Base-by-base conservation (phyloP, 1,139 yeast genomes). In the Blastobotrys persicus region DNA sequence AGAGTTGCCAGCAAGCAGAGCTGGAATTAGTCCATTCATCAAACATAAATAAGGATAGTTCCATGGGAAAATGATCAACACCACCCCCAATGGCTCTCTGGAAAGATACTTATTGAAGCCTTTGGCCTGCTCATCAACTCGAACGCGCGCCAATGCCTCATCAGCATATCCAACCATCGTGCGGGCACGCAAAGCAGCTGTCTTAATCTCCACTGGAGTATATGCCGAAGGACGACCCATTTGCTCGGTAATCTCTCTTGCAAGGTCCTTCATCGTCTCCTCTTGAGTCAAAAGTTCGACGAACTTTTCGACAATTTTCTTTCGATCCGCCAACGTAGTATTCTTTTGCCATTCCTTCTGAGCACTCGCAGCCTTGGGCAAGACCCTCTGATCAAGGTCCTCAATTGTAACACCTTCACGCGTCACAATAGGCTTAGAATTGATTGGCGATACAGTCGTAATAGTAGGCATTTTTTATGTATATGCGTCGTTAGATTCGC, bases 21-120 rank as follows among this genome's bases (percentile, higher is more conserved):
- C 91, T 11, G 95, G 95, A 47, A 87, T 88, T 50, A 87, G 73
- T 60, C 87, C 86, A 87, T 92, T 86, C 39, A 88, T 75, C 70
- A 85, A 76, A 81, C 86, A 83, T 68, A 84, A 74, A 61, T 85
- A 73, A 47, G 95, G 95, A 75, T 85, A 86, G 69, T 86, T 86
- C 94, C 95, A 87, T 49, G 95, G 95, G 62, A 86, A 85, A 57
- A 88, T 84, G 67, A 85, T 87, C 46, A 89, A 88, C 66, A 87
- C 82, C 42, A 85, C 91, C 60, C 95, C 95, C 55, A 80, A 72
- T 50, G 89, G 88, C 64, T 83, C 88, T 41, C 59, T 75, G 47
- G 76, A 68, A 20, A 83, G 74, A 70, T 80, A 86, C 50, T 66
- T 65, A 17, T 60, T 62, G 59, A 68, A 65, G 34, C 57, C 55